These are phyloP conservation scores for Pholiota microspora DNA, from an alignment of 768 basidiomycete species.

Conservation along the genomic window DNA sequence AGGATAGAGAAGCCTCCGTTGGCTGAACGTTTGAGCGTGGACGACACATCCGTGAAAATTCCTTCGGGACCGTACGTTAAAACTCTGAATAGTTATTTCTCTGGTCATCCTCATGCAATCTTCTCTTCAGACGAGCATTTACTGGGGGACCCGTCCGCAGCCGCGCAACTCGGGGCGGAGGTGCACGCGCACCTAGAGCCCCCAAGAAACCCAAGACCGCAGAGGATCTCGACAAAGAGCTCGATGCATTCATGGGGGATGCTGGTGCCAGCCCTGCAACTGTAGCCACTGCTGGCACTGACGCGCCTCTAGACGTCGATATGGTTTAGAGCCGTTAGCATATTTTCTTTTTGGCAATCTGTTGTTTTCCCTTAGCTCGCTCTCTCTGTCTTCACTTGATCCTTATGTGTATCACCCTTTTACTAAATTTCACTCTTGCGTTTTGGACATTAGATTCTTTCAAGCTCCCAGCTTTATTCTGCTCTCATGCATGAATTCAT, in stretches of 20 bases:
- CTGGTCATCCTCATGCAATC: not conserved
- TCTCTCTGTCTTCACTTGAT: not conserved
- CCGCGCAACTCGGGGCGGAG: conserved; percentile 1
- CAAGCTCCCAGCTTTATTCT: no score
- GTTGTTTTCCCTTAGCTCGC: not conserved
- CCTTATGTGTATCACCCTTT: no score
- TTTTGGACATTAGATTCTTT: no score
- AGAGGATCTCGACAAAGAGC: conserved; percentile 83
- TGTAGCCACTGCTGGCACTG: conserved; percentile 11
- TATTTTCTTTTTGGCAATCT: not conserved
- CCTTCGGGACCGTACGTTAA: conserved; percentile 37
- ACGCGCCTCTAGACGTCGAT: conserved; percentile 22
- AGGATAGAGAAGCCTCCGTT: conserved; percentile 77
- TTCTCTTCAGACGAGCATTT: conserved; percentile 27
- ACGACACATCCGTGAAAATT: conserved; percentile 35
- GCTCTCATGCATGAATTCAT: no score
- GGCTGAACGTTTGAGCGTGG: conserved; percentile 57
- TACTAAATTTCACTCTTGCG: no score
- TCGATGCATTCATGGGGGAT: conserved; percentile 85
- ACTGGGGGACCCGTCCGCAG: conserved; percentile 47
- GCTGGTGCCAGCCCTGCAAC: conserved; percentile 26
- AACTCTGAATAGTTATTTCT: not conserved
- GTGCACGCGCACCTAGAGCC: conserved; percentile 23
- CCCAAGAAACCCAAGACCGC: conserved; percentile 64
- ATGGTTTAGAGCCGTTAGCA: conserved; percentile 2